Base-by-base conservation (phyloP, 73 alveolate species). In the Uronychia binucleata region DNA sequence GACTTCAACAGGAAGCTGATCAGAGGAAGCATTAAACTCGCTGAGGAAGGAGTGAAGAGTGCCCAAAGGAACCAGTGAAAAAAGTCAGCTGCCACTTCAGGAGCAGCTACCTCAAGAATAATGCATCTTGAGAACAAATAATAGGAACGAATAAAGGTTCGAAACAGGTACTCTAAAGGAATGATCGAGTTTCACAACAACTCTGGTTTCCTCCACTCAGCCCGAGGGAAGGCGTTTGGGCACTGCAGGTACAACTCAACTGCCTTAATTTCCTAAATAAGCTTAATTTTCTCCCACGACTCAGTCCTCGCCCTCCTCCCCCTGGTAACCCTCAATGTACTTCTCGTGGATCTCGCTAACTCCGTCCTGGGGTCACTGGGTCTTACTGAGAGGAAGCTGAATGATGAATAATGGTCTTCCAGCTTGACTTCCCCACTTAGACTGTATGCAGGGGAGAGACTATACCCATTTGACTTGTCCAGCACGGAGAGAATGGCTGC, bases 391-490 rank as follows among this genome's bases (percentile, higher is more conserved):
- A 46, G n/a, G 67, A 46, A 46, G 67, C 19, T 46, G 19, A 46
- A 46, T 5, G 19, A 46, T 5, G 5, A 11, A 46, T 46, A 46
- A 19, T 46, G 67, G 19, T 46, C 67, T 46, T 46, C 67, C 19
- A 46, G 19, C 67, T 46, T 46, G 5, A 46, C 19, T 19, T 46
- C 67, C 5, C 67, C 67, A 46, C n/a, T 11, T 19, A 46, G 67
- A 46, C 67, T 46, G 67, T 46, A 46, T 19, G 19, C 67, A 11
- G 67, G 67, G 5, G 86, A 74, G 76, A 26, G 46, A 57, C 33
- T 74, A 58, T 28, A 90, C 60, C 96, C 96, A 75, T 86, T 90
- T 0, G 90, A 86, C 34, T 75, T 34, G 35, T 90, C 96, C 0
- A 88, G 30, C 30, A 67, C 28, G 5, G 33, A 0, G 1, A 90